A percentile compares a stretch with the other conserved stretches of the same genome.
Evolutionary conservation across 768 basidiomycete species (phyloP).

Genomic region (Leccinum obscurum): DNA sequence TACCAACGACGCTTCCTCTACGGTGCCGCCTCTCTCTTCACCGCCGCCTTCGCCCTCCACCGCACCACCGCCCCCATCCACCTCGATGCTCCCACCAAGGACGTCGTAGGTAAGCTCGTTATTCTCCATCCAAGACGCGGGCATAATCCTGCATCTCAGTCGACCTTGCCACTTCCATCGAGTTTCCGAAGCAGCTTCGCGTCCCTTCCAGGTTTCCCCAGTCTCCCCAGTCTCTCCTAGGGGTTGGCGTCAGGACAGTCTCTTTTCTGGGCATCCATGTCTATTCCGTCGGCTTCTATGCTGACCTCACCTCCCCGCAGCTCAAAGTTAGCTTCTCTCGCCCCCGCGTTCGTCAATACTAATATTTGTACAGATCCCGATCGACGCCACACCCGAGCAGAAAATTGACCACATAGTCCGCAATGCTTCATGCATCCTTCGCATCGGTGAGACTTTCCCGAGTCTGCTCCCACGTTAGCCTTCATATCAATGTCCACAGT

Average conservation of each 20-base stretch:
- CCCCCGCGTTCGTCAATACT: neutral
- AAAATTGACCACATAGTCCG: constrained; percentile 68
- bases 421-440: constrained; percentile 68
- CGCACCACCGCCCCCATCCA: constrained; percentile 34
- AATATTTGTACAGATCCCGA: constrained; percentile 47
- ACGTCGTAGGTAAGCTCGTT: constrained; percentile 24
- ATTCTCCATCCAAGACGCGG: neutral
- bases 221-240: constrained; percentile 69
- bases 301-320: constrained; percentile 68
- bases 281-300: constrained; percentile 89
- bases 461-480: neutral
- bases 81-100: constrained; percentile 43
- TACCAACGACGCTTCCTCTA: constrained; percentile 30
- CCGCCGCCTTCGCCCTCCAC: constrained; percentile 30
- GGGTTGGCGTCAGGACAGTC: constrained; percentile 84
- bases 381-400: constrained; percentile 59
- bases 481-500: constrained; percentile 42
- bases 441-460: constrained; percentile 56
- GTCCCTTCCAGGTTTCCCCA: constrained; percentile 64
- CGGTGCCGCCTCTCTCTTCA: constrained; percentile 35
- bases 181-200: constrained; percentile 65
- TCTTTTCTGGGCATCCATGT: constrained; percentile 88
- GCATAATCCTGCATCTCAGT: constrained; percentile 36
- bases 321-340: constrained; percentile 46
- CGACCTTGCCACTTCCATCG: constrained; percentile 73